Conservation (phyloP, 2,329 filamentous ascomycete species). For the Penicillium rolfsii region DNA sequence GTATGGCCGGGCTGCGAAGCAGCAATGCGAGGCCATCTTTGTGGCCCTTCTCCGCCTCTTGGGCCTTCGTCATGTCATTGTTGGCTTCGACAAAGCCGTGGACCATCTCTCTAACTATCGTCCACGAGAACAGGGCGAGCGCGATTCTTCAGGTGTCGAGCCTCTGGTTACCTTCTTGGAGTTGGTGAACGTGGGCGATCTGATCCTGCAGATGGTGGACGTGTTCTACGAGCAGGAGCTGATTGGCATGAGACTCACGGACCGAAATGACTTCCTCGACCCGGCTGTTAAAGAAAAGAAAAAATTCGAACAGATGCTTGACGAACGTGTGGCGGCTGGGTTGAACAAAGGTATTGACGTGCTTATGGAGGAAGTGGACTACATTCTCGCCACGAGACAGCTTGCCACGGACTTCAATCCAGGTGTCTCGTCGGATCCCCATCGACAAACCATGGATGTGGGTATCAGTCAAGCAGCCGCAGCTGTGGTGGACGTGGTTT, state of each 20-base stretch:
- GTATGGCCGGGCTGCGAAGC: slow-evolving; percentile 77
- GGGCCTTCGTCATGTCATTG: slow-evolving; percentile 82
- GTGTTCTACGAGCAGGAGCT: slow-evolving; percentile 98
- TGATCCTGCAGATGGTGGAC: slow-evolving; percentile 98
- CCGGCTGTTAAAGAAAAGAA: slow-evolving; percentile 94
- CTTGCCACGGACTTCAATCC: slow-evolving; percentile 90
- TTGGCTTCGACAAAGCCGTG: slow-evolving; percentile 92
- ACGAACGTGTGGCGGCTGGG: slow-evolving; percentile 92
- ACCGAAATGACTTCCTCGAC: slow-evolving; percentile 92
- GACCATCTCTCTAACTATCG: slow-evolving; percentile 89
- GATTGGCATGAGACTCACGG: slow-evolving; percentile 76
- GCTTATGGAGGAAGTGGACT: slow-evolving; percentile 97
- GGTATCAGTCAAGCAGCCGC: slow-evolving; percentile 79
- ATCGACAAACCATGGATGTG: slow-evolving; percentile 41
- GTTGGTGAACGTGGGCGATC: slow-evolving; percentile 94
- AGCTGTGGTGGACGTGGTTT: slow-evolving; percentile 81
- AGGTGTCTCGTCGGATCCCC: slow-evolving; percentile 40
- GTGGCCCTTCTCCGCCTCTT: slow-evolving; percentile 80
- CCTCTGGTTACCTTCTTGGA: slow-evolving; percentile 95
- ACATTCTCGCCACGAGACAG: slow-evolving; percentile 87
- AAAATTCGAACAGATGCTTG: slow-evolving; percentile 97
- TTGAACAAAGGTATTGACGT: slow-evolving; percentile 98
- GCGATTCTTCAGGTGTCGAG: slow-evolving; percentile 73
- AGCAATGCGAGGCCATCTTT: slow-evolving; percentile 90
- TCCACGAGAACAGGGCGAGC: slow-evolving; percentile 70